These are phyloP conservation scores for Triangularia setosa DNA, from an alignment of 2,329 filamentous ascomycete species.

Conservation along the genomic window DNA sequence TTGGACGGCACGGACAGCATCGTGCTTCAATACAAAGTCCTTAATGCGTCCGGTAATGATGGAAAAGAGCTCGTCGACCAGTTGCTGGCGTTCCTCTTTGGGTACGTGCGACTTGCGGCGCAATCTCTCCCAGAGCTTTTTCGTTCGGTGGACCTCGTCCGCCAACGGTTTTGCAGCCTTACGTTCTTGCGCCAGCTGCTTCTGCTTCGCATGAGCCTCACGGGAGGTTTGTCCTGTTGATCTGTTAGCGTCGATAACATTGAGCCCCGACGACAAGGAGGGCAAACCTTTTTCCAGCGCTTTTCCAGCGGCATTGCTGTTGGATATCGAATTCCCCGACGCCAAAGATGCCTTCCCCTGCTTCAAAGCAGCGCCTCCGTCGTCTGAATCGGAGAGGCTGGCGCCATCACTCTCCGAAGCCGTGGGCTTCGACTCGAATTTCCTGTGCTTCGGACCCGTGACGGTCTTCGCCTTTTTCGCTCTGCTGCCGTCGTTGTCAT, in stretches of 20 bases:
- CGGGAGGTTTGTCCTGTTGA: constrained; percentile 60
- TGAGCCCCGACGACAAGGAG: neutral
- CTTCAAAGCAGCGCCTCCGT: constrained; percentile 47
- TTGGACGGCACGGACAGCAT: constrained; percentile 93
- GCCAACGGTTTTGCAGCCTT: constrained; percentile 91
- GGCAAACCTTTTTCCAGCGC: constrained; percentile 41
- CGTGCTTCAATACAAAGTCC: constrained; percentile 98
- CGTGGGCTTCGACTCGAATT: constrained; percentile 33
- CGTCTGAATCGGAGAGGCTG: constrained; percentile 45
- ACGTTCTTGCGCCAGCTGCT: constrained; percentile 79
- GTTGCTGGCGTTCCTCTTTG: constrained; percentile 77
- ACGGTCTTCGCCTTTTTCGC: constrained; percentile 50
- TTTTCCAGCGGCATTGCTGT: constrained; percentile 32
- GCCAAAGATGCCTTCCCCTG: constrained; percentile 28
- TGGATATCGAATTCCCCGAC: constrained; percentile 27
- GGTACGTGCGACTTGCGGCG: constrained; percentile 91
- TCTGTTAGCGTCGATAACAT: constrained; percentile 6
- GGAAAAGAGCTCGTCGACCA: constrained; percentile 83
- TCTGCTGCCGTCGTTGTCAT: constrained; percentile 39
- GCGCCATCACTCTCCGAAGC: constrained; percentile 38
- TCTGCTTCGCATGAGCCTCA: constrained; percentile 92
- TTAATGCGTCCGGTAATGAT: constrained; percentile 89
- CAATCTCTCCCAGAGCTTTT: constrained; percentile 95
- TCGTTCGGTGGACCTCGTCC: constrained; percentile 80
- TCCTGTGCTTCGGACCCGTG: constrained; percentile 30